A percentile compares a stretch with the other conserved stretches of the same genome.
Conservation (phyloP, 495 filamentous ascomycete species). For the Trypethelium eluteriae region DNA sequence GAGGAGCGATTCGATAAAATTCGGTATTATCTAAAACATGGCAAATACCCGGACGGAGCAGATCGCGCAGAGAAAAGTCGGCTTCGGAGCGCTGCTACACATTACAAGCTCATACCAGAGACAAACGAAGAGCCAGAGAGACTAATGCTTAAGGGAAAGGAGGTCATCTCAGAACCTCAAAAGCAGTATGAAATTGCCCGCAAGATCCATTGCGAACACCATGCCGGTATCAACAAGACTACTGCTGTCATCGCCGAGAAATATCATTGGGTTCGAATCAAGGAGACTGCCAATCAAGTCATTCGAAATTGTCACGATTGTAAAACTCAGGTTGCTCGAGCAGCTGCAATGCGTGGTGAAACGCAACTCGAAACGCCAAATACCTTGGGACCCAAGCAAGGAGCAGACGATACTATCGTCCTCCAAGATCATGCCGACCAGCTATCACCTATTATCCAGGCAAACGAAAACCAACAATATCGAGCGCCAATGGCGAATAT, state of each 20-base stretch:
- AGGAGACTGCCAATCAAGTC: slow-evolving; percentile 90
- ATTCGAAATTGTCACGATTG: slow-evolving; percentile 89
- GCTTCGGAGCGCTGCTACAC: slow-evolving; percentile 83
- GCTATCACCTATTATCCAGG: neutral
- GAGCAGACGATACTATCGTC: neutral
- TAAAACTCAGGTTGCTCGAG: slow-evolving; percentile 39
- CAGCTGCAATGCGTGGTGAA: neutral
- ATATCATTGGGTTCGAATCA: slow-evolving; percentile 98
- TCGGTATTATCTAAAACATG: slow-evolving; percentile 88
- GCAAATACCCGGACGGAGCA: slow-evolving; percentile 85
- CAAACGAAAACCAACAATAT: slow-evolving; percentile 8
- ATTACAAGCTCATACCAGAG: slow-evolving; percentile 71
- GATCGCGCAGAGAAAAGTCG: slow-evolving; percentile 95
- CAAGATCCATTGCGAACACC: slow-evolving; percentile 63
- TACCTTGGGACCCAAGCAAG: neutral
- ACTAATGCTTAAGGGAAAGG: slow-evolving; percentile 95
- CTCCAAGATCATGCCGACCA: slow-evolving; percentile 10
- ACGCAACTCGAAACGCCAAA: neutral
- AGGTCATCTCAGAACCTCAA: slow-evolving; percentile 87
- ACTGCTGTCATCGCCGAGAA: slow-evolving; percentile 88
- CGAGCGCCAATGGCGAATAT: slow-evolving; percentile 20
- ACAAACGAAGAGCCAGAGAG: slow-evolving; percentile 55
- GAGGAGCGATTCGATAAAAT: slow-evolving; percentile 99
- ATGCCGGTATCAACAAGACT: slow-evolving; percentile 97
- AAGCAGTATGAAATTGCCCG: slow-evolving; percentile 86